Conservation (phyloP, 352 stramenopile genomes). For the Globisporangium middletonii region DNA sequence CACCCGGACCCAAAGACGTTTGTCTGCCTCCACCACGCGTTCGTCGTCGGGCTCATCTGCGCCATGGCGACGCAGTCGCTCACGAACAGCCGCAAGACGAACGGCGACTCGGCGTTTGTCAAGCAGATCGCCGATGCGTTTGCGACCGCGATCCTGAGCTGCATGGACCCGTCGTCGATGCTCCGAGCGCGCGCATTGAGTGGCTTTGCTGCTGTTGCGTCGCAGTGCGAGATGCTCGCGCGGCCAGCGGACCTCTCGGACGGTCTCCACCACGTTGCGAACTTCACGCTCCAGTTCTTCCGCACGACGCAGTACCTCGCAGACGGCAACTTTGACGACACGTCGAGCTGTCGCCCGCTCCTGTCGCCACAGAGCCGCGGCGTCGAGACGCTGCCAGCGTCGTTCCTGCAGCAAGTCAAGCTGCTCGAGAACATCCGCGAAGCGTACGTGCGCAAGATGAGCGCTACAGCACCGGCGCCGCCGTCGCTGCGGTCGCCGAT, state of each 20-base stretch:
- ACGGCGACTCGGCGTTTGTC: slow-evolving; percentile 51
- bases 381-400: slow-evolving; percentile 53
- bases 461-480: slow-evolving; percentile 4
- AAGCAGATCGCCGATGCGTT: slow-evolving; percentile 72
- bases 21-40: slow-evolving; percentile 76
- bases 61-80: slow-evolving; percentile 74
- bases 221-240: slow-evolving; percentile 33
- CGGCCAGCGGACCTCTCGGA: slow-evolving; percentile 53
- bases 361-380: slow-evolving; percentile 29
- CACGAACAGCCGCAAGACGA: slow-evolving; percentile 50
- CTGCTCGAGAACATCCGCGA: slow-evolving; percentile 57
- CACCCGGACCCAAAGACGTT: slow-evolving; percentile 56
- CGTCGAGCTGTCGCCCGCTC: slow-evolving; percentile 50
- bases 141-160: slow-evolving; percentile 66
- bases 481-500: slow-evolving; percentile 9
- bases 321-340: slow-evolving; percentile 49
- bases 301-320: slow-evolving; percentile 55
- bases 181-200: slow-evolving; percentile 45
- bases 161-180: slow-evolving; percentile 58
- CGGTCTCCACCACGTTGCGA: slow-evolving; percentile 62
- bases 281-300: slow-evolving; percentile 76
- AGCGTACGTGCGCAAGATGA: slow-evolving; percentile 24
- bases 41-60: slow-evolving; percentile 71
- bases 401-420: slow-evolving; percentile 69
- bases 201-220: slow-evolving; percentile 52